Base-by-base conservation (phyloP, 495 filamentous ascomycete species). In the Penicillium arizonense region DNA sequence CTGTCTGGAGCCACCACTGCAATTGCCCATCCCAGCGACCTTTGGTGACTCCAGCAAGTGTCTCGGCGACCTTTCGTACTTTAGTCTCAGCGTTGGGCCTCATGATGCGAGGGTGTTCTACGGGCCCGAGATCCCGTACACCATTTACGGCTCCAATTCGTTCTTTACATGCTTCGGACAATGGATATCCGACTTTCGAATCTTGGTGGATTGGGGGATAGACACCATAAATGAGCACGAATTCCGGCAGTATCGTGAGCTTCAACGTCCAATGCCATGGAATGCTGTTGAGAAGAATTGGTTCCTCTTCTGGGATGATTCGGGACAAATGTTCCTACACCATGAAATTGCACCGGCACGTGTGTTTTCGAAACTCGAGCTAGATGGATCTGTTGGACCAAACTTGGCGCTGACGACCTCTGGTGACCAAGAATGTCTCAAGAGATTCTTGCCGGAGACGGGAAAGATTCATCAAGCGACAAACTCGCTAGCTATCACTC, bases 391-490 rank as follows among this genome's bases (percentile, higher is more conserved):
- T 1, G 70, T 67, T 1, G 75, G 75, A 0, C 50, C 58, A 1
- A 65, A 82, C 42, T 61, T 81, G 0, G 69, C 72, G 1, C 47
- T 62, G 30, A 34, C 32, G 5, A 53, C 68, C 0, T 59, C 61
- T 1, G 26, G 44, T 1, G 77, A 82, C 48, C 53, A 64, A 5
- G 47, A 50, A 32, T 82, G 79, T 57, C 58, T 80, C 14, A 56
- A 46, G 10, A 67, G 54, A 23, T 75, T 71, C 52, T 57, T 80
- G 18, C 46, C 45, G 2, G 44, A 66, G 4, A 34, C 56, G 24
- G 77, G 79, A 57, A 72, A 68, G 1, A 73, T 82, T 47, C 80
- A 82, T 56, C 79, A 83, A 63, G 75, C 78, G 16, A 80, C 78
- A 21, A 83, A 83, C 62, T 78, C 78, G 20, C 70, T 83, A 0